phyloP scores from a whole-genome alignment of 2,329 filamentous ascomycete genomes.

The Capronia coronata region DNA sequence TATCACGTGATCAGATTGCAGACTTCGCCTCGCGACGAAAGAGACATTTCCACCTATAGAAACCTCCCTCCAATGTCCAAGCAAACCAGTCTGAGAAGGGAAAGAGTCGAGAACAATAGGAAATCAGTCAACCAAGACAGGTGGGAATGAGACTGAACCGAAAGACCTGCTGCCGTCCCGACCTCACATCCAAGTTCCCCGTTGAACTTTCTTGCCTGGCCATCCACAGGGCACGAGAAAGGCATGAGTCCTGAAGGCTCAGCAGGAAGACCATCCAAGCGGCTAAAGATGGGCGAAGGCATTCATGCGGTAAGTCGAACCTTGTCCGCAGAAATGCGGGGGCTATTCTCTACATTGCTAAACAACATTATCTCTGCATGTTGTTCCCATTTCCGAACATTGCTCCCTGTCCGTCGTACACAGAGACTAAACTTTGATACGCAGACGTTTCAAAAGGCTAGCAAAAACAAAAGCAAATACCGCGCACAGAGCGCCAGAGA shows the following conservation, averaged over 20 bases:
- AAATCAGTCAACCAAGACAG: too few relatives aligned
- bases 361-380: too few relatives aligned
- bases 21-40: neutral
- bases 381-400: too few relatives aligned
- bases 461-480: constrained; percentile 2
- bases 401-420: too few relatives aligned
- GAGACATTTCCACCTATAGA: too few relatives aligned
- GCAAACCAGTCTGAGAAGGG: too few relatives aligned
- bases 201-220: neutral
- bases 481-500: neutral
- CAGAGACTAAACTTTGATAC: too few relatives aligned
- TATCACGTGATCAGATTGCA: neutral
- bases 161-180: neutral
- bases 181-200: neutral
- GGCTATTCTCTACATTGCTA: too few relatives aligned
- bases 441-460: neutral
- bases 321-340: neutral
- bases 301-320: neutral
- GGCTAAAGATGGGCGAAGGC: constrained; percentile 10
- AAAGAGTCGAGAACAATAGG: too few relatives aligned
- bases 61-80: too few relatives aligned
- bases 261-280: constrained; percentile 6
- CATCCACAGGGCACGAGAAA: neutral
- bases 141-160: too few relatives aligned
- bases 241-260: neutral